These are phyloP conservation scores for Podosphaera xanthii DNA, from an alignment of 2,329 filamentous ascomycete genomes.

Conservation along the genomic window DNA sequence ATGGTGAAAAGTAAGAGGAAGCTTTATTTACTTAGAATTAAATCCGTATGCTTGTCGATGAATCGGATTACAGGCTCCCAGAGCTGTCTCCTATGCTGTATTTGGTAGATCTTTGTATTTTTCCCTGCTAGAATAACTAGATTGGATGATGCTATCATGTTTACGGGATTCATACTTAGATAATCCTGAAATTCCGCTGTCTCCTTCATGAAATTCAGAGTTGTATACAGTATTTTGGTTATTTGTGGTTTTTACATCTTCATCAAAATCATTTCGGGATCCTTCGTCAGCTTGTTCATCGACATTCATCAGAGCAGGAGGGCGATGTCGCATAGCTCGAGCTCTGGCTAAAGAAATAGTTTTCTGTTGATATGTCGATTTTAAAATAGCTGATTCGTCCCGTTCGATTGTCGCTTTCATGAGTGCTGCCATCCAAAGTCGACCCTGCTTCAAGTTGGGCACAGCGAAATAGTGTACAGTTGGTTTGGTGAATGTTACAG, in stretches of 20 bases:
- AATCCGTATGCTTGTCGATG: not conserved
- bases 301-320: slow-evolving; percentile 64
- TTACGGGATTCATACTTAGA: slow-evolving; percentile 9
- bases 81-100: not conserved
- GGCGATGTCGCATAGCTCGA: slow-evolving; percentile 65
- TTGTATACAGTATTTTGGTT: slow-evolving; percentile 16
- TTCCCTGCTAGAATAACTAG: not conserved
- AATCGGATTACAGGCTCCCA: not conserved
- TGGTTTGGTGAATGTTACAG: slow-evolving; percentile 92
- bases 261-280: slow-evolving; percentile 12
- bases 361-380: slow-evolving; percentile 88
- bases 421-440: slow-evolving; percentile 92
- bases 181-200: slow-evolving; percentile 16
- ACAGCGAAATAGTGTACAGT: slow-evolving; percentile 96
- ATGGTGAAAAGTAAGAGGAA: not conserved
- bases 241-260: slow-evolving; percentile 15
- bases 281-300: slow-evolving; percentile 22
- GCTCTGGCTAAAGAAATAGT: slow-evolving; percentile 86
- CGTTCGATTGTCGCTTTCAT: slow-evolving; percentile 98
- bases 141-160: not conserved
- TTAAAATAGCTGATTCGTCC: slow-evolving; percentile 56
- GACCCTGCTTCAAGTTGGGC: slow-evolving; percentile 66
- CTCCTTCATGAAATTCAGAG: slow-evolving; percentile 13
- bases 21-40: not conserved
- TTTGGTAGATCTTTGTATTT: not conserved